Evolutionary conservation across 2,329 filamentous ascomycete species (phyloP).

Genomic region (Fusarium haematococcum): DNA sequence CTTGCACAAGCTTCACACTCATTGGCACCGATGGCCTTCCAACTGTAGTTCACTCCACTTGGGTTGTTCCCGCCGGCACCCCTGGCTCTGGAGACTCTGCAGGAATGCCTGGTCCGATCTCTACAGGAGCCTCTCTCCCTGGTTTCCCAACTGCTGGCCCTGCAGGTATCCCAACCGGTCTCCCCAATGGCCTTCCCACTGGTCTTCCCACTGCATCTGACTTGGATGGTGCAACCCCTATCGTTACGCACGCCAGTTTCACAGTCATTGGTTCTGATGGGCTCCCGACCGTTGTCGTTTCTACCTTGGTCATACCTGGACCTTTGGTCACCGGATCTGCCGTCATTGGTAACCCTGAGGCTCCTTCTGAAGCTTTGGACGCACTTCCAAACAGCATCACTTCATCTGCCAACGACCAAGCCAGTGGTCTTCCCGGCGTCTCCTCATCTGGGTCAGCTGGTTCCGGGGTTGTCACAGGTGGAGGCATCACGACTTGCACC

Average conservation of each 20-base stretch:
- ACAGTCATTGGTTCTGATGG: slow-evolving; percentile 44
- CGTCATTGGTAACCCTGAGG: slow-evolving; percentile 9
- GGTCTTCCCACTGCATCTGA: slow-evolving; percentile 4
- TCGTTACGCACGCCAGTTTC: slow-evolving; percentile 46
- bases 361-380: slow-evolving; percentile 27
- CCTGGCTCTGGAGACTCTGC: slow-evolving; percentile 11
- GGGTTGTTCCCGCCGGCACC: slow-evolving; percentile 23
- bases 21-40: slow-evolving; percentile 38
- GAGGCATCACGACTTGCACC: slow-evolving; percentile 37
- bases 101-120: slow-evolving; percentile 7
- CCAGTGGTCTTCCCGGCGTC: slow-evolving; percentile 11
- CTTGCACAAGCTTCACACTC: slow-evolving; percentile 37
- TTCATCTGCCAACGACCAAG: slow-evolving; percentile 19
- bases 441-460: slow-evolving; percentile 11
- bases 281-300: slow-evolving; percentile 47
- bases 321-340: slow-evolving; percentile 37
- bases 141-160: slow-evolving; percentile 16
- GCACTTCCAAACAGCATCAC: slow-evolving; percentile 28
- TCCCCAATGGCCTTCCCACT: neutral
- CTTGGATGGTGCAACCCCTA: slow-evolving; percentile 2
- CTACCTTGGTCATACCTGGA: slow-evolving; percentile 47
- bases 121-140: slow-evolving; percentile 12
- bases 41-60: slow-evolving; percentile 37
- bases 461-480: slow-evolving; percentile 13
- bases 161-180: neutral